A percentile compares a stretch with the other conserved stretches of the same genome.
Conservation (phyloP, 768 basidiomycete genomes). For the Termitomyces sp. region DNA sequence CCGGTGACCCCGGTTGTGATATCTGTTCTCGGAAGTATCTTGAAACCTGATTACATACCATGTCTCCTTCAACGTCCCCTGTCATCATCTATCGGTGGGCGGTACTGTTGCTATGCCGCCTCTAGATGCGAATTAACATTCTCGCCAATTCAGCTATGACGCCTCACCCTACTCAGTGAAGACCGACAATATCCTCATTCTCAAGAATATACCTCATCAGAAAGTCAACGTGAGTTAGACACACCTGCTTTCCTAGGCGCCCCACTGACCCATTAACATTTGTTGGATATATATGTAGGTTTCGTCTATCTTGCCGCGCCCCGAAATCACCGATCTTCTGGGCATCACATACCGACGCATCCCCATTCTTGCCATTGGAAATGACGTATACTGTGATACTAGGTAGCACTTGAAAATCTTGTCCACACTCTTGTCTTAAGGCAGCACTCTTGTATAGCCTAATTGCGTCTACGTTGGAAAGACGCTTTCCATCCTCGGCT, state of each 20-base stretch:
- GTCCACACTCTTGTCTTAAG: background rate
- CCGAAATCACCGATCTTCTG: constrained; percentile 51
- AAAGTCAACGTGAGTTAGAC: constrained; percentile 42
- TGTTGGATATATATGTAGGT: constrained; percentile 36
- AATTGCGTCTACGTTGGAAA: constrained; percentile 51
- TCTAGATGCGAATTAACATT: background rate
- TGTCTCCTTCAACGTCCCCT: constrained; percentile 16
- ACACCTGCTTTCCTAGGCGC: background rate
- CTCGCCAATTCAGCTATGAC: constrained; percentile 39
- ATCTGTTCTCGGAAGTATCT: background rate
- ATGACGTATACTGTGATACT: constrained; percentile 61
- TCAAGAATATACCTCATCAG: constrained; percentile 49
- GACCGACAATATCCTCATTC: constrained; percentile 46
- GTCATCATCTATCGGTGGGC: constrained; percentile 50
- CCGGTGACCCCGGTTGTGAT: background rate
- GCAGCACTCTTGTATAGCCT: constrained; percentile 29
- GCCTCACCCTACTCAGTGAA: constrained; percentile 52
- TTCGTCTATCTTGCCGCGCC: constrained; percentile 48
- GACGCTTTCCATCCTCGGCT: constrained; percentile 48
- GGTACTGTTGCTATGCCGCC: background rate
- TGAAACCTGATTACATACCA: background rate
- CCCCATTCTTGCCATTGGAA: constrained; percentile 58
- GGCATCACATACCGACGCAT: constrained; percentile 59
- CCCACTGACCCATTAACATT: background rate
- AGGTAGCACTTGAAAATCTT: constrained; percentile 22